phyloP scores from a whole-genome alignment of 257 asterid species.

The Catharanthus roseus region DNA sequence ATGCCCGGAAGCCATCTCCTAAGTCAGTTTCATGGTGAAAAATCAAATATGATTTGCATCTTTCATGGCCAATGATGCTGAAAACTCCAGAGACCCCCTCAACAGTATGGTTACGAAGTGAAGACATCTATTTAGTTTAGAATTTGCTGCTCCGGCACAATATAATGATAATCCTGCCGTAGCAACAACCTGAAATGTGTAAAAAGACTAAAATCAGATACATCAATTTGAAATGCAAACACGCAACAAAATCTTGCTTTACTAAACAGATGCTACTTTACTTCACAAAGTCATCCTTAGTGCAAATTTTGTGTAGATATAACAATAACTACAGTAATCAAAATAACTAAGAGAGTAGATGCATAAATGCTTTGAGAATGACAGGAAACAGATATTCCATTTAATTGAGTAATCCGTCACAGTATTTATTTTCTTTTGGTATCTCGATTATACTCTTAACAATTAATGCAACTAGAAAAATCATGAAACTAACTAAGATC shows the following conservation, averaged over 20 bases:
- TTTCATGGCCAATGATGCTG: slow-evolving; percentile 29
- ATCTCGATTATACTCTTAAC: neutral
- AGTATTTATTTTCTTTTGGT: neutral
- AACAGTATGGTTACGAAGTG: slow-evolving; percentile 22
- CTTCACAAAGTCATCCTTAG: neutral
- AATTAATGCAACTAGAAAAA: neutral
- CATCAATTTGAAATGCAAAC: neutral
- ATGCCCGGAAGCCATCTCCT: slow-evolving; percentile 44
- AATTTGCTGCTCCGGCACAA: slow-evolving; percentile 27
- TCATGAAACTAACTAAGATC: neutral
- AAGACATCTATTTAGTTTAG: slow-evolving; percentile 30
- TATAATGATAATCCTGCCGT: neutral
- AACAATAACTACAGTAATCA: neutral
- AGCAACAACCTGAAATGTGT: neutral
- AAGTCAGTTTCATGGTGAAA: slow-evolving; percentile 46
- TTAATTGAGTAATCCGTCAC: neutral
- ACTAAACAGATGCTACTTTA: neutral
- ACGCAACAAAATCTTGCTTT: neutral
- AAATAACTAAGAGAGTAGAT: neutral
- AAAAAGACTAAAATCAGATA: neutral
- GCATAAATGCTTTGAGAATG: neutral
- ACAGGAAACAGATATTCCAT: neutral
- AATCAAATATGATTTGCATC: slow-evolving; percentile 48
- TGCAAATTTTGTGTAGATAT: neutral
- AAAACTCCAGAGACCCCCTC: slow-evolving; percentile 25